Evolutionary conservation across 495 filamentous ascomycete species (phyloP), one percentile per base, ranked within the genome.

Genomic region (Elasticomyces elasticus): DNA sequence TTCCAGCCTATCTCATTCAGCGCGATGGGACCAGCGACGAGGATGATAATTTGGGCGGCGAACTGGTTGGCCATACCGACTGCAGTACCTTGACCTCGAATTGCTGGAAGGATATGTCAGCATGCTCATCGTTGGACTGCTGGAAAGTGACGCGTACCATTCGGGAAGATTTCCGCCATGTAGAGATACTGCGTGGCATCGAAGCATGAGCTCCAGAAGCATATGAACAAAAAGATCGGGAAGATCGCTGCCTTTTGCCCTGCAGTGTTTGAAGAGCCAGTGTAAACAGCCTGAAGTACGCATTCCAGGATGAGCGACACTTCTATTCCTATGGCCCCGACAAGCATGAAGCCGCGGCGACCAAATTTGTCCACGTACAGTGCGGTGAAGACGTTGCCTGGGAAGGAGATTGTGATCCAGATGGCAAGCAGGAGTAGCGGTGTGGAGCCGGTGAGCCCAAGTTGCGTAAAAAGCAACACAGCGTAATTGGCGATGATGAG

Each of bases 401-500:
- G 57, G 41, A 63, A 57, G 7, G 61, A 47, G 13, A 46, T 17
- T 6, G 61, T 63, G 12, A 60, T 54, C 52, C 58, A 63, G 27
- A 62, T 23, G n/a, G 59, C 42, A 19, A 15, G 24, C 13, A 64
- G 53, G 28, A 63, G 61, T 27, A 63, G 53, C 13, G 61, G 61
- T 53, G 56, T 63, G 27, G 48, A 63, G 6, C 52, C 53, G 17
- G n/a, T 19, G 20, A 63, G 44, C 17, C 61, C 61, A 12, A 63
- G 57, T 19, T 41, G n/a, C 2, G 27, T 38, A 49, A 52, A 63
- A 23, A 63, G 23, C 11, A 63, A 20, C 15, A 60, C 53, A 1
- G 44, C 61, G 41, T 63, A 63, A 37, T 63, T 63, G 1, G 61
- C 54, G 19, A 63, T 60, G 48, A 63, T 56, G n/a, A 60, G 43